phyloP scores from a whole-genome alignment of 2,329 filamentous ascomycete genomes.

The Fusarium fracticaudum region DNA sequence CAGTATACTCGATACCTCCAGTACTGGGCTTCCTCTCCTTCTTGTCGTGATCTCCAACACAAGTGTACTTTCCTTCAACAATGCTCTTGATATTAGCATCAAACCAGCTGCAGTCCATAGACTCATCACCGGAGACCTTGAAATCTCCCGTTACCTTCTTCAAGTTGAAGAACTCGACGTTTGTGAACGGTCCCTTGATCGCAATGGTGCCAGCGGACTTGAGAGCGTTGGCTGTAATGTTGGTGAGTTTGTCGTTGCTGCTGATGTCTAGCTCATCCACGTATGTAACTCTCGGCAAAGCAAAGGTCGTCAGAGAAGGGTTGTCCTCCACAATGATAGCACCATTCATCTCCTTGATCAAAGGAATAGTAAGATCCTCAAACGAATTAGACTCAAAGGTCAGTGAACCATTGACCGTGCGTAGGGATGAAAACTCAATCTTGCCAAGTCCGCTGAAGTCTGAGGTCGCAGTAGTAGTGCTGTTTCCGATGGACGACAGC shows the following conservation, averaged over 20 bases:
- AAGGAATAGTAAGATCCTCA: constrained; percentile 37
- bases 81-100: constrained; percentile 41
- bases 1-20: constrained; percentile 41
- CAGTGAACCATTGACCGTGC: constrained; percentile 37
- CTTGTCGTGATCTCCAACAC: constrained; percentile 40
- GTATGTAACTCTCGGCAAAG: constrained; percentile 35
- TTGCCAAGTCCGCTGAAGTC: constrained; percentile 28
- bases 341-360: constrained; percentile 38
- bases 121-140: constrained; percentile 37
- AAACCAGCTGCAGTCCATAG: constrained; percentile 46
- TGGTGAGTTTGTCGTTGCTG: constrained; percentile 38
- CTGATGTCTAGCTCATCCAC: constrained; percentile 37
- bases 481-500: constrained; percentile 36
- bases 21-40: constrained; percentile 41
- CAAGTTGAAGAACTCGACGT: constrained; percentile 43
- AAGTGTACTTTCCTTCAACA: constrained; percentile 39
- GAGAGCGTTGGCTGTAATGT: constrained; percentile 43
- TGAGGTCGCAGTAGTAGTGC: constrained; percentile 40
- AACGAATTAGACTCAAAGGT: constrained; percentile 36
- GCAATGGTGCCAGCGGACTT: constrained; percentile 39
- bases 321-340: constrained; percentile 41
- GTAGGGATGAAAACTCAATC: constrained; percentile 38
- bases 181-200: constrained; percentile 37
- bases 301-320: constrained; percentile 35
- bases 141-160: constrained; percentile 43